Evolutionary conservation across 2,329 filamentous ascomycete genomes (phyloP).

Genomic region (Pseudogymnoascus sp.): DNA sequence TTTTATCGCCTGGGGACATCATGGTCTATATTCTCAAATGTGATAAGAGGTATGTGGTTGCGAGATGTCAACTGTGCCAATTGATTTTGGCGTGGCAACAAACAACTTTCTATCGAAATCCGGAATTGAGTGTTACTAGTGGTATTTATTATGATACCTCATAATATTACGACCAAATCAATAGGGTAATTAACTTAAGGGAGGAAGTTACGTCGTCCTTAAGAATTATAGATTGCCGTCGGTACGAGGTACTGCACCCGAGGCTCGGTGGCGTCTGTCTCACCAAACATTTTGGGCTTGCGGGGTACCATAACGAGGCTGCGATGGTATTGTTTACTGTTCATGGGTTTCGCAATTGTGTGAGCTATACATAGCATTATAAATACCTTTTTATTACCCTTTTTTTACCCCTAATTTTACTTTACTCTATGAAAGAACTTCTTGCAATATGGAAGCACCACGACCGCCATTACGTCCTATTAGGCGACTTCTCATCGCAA

Average conservation of each 20-base stretch:
- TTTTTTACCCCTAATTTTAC: not conserved
- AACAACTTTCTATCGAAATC: not conserved
- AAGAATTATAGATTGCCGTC: not conserved
- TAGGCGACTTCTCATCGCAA: slow-evolving; percentile 46
- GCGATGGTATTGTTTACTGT: not conserved
- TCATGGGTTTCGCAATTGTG: not conserved
- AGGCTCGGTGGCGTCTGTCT: not conserved
- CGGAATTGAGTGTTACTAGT: not conserved
- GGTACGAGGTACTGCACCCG: not conserved
- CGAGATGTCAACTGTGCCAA: not conserved
- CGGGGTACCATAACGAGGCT: not conserved
- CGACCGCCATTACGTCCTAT: slow-evolving; percentile 30
- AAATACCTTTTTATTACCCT: not conserved
- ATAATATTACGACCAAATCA: not conserved
- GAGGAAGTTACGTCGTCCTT: not conserved
- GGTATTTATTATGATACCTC: not conserved
- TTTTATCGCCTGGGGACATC: not conserved
- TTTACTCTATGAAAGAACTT: not conserved
- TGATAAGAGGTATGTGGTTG: not conserved
- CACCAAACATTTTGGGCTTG: not conserved
- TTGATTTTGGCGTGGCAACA: not conserved
- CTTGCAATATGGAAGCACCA: not conserved
- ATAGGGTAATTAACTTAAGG: not conserved
- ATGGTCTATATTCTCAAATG: not conserved
- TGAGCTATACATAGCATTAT: not conserved